Conservation (phyloP, 371 early-diverging fungal genomes). For the Rhizopus arrhizus region DNA sequence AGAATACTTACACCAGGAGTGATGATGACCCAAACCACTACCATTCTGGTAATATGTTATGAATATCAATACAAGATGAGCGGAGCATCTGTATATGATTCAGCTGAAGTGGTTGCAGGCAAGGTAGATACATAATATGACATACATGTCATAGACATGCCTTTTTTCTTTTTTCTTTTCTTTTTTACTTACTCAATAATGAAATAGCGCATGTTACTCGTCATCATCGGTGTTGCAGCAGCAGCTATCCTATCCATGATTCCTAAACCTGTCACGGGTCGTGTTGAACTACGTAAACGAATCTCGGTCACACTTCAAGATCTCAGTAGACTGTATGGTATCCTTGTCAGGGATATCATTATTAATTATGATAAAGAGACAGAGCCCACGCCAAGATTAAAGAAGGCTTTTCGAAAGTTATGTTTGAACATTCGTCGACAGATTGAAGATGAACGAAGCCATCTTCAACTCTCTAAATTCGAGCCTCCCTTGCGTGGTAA, state of each 20-base stretch:
- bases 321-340: conserved; percentile 40
- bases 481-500: conserved; percentile 52
- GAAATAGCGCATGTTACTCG: conserved; percentile 40
- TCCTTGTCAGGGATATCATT: conserved; percentile 28
- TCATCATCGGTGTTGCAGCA: conserved; percentile 44
- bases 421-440: conserved; percentile 41
- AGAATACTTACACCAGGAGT: conserved; percentile 25
- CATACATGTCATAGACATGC: neutral
- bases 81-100: conserved; percentile 22
- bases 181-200: too few species aligned
- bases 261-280: conserved; percentile 40
- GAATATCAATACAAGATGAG: conserved; percentile 32
- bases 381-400: conserved; percentile 27
- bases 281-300: conserved; percentile 49
- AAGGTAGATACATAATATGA: conserved; percentile 33
- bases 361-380: neutral
- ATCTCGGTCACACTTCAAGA: conserved; percentile 45
- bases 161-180: neutral
- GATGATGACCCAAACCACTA: conserved; percentile 37
- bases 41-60: conserved; percentile 40
- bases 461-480: conserved; percentile 29
- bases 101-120: conserved; percentile 44
- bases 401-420: conserved; percentile 41
- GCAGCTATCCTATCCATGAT: conserved; percentile 38
- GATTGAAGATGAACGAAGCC: conserved; percentile 44